Evolutionary conservation across 805 yeast genomes (phyloP).

Genomic region (Jamesozyma spencerorum): DNA sequence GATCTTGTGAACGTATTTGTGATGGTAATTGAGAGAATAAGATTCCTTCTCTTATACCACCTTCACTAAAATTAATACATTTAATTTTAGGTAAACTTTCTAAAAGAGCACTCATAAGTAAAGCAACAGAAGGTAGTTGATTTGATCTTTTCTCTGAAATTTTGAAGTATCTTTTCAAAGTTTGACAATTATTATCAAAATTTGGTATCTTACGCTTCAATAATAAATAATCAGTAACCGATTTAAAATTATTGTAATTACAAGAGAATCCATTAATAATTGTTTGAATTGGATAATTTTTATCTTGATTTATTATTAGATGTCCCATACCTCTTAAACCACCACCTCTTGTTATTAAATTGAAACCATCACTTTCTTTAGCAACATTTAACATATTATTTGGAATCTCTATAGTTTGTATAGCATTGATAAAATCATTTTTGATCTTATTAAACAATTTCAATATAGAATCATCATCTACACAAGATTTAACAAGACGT

Average conservation of each 20-base stretch:
- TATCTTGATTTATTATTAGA: conserved; percentile 41
- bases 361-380: conserved; percentile 47
- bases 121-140: conserved; percentile 63
- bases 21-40: conserved; percentile 52
- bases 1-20: conserved; percentile 54
- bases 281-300: conserved; percentile 57
- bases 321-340: conserved; percentile 66
- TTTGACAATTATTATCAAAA: conserved; percentile 14
- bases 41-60: conserved; percentile 72
- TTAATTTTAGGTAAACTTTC: conserved; percentile 53
- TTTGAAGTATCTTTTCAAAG: conserved; percentile 41
- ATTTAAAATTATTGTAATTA: conserved; percentile 41
- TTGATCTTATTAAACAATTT: conserved; percentile 44
- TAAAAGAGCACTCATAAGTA: conserved; percentile 52
- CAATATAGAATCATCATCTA: conserved; percentile 20
- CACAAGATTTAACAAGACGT: conserved; percentile 40
- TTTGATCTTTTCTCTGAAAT: conserved; percentile 56
- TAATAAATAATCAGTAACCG: conserved; percentile 42
- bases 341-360: conserved; percentile 63
- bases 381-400: conserved; percentile 42
- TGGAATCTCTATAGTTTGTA: conserved; percentile 49
- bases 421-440: conserved; percentile 38
- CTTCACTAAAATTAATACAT: conserved; percentile 61
- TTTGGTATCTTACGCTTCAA: conserved; percentile 41
- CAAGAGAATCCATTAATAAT: conserved; percentile 63